These are phyloP conservation scores for Geosmithia putterillii DNA, from an alignment of 2,329 filamentous ascomycete species.

Conservation along the genomic window DNA sequence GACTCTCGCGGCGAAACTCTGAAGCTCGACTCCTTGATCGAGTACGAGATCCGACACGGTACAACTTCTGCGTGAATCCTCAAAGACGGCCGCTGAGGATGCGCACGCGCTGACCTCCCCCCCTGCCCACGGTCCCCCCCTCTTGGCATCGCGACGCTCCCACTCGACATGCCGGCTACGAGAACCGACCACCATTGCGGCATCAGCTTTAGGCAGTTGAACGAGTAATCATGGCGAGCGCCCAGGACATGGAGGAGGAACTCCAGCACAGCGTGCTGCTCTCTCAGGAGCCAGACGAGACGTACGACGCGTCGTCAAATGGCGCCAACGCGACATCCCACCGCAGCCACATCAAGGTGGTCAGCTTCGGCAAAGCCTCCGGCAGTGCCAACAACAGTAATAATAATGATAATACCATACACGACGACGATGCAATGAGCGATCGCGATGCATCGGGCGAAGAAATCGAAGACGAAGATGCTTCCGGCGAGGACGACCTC, in stretches of 20 bases:
- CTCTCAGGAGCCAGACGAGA: slow-evolving; percentile 32
- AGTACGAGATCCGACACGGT: background rate
- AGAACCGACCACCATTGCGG: background rate
- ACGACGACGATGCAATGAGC: slow-evolving; percentile 22
- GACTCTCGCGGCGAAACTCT: background rate
- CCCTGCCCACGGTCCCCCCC: background rate
- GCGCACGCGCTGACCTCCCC: slow-evolving; percentile 1
- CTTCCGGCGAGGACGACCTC: slow-evolving; percentile 9
- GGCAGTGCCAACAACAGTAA: slow-evolving; percentile 2
- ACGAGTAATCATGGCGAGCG: slow-evolving; percentile 30
- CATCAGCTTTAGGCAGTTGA: slow-evolving; percentile 10
- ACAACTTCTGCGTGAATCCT: background rate
- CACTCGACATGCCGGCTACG: slow-evolving; percentile 16
- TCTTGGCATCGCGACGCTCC: slow-evolving; percentile 9
- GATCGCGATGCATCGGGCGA: slow-evolving; percentile 28
- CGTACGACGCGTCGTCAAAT: background rate
- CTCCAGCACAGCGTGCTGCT: slow-evolving; percentile 42
- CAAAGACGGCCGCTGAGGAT: background rate
- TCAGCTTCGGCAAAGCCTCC: slow-evolving; percentile 3
- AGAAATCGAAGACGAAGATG: slow-evolving; percentile 28
- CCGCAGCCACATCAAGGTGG: slow-evolving; percentile 7
- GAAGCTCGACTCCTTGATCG: too few species aligned
- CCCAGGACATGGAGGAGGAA: slow-evolving; percentile 44
- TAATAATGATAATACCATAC: slow-evolving; percentile 22
- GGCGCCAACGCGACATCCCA: slow-evolving; percentile 20